Evolutionary conservation across 495 filamentous ascomycete genomes (phyloP).

Genomic region (Tuber brumale): DNA sequence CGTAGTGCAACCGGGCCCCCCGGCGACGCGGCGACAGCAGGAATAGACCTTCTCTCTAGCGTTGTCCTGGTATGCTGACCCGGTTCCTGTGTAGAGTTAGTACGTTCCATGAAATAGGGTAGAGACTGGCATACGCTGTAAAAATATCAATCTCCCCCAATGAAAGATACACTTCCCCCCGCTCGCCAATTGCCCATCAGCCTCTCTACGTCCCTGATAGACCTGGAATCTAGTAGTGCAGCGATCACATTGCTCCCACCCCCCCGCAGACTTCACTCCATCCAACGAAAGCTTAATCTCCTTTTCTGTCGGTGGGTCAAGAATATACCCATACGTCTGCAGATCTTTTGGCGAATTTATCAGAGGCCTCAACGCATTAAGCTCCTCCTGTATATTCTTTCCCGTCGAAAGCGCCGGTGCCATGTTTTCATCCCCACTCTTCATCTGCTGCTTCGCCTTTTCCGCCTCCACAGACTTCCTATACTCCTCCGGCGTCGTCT

Average conservation of each 20-base stretch:
- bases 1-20: slow-evolving; percentile 64
- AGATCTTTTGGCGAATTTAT: slow-evolving; percentile 56
- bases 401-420: slow-evolving; percentile 53
- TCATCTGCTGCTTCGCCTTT: slow-evolving; percentile 34
- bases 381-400: slow-evolving; percentile 59
- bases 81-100: slow-evolving; percentile 42
- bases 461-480: slow-evolving; percentile 44
- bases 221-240: slow-evolving; percentile 83
- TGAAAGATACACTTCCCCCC: slow-evolving; percentile 75
- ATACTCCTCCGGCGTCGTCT: slow-evolving; percentile 66
- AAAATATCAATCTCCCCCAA: slow-evolving; percentile 55
- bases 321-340: slow-evolving; percentile 66
- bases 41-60: slow-evolving; percentile 55
- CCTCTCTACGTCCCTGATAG: slow-evolving; percentile 73
- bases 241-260: slow-evolving; percentile 83
- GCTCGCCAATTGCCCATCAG: slow-evolving; percentile 71
- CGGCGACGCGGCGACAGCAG: slow-evolving; percentile 70
- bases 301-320: slow-evolving; percentile 52
- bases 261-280: slow-evolving; percentile 58
- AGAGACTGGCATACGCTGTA: slow-evolving; percentile 42
- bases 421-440: slow-evolving; percentile 31
- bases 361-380: slow-evolving; percentile 56
- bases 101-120: slow-evolving; percentile 44
- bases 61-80: slow-evolving; percentile 13
- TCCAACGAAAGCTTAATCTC: slow-evolving; percentile 58